phyloP scores from a whole-genome alignment of 2,329 filamentous ascomycete species.

The Ophiostoma himal-ulmi region DNA sequence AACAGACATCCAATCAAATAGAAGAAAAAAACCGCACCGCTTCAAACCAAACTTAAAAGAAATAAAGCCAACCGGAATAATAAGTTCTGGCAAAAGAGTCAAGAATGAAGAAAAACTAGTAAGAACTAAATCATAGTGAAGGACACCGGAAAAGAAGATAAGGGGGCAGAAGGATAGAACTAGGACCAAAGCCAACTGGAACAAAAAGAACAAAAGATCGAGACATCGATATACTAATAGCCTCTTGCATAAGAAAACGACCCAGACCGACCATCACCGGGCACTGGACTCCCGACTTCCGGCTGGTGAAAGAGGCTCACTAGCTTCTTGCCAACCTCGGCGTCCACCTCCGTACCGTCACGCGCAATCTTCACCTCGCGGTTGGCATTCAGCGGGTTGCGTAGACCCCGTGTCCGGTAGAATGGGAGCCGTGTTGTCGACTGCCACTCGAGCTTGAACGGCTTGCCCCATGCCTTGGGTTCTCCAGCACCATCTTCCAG shows the following conservation, averaged over 20 bases:
- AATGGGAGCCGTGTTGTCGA: slow-evolving; percentile 80
- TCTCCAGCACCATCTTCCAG: slow-evolving; percentile 36
- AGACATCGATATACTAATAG: neutral
- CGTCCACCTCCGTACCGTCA: slow-evolving; percentile 89
- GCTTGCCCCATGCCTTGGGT: slow-evolving; percentile 75
- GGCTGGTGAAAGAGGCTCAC: slow-evolving; percentile 67
- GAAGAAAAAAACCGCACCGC: no score
- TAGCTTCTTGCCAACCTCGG: slow-evolving; percentile 68
- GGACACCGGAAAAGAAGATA: neutral
- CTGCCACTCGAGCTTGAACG: slow-evolving; percentile 86
- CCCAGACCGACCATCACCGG: neutral
- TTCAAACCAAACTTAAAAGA: no score
- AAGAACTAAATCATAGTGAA: no score
- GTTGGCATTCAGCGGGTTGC: slow-evolving; percentile 94
- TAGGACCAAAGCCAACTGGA: no score
- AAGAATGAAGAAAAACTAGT: no score
- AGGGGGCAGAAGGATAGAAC: no score
- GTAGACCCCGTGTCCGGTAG: slow-evolving; percentile 76
- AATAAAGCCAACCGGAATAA: no score
- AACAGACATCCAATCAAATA: no score
- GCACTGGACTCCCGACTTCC: neutral
- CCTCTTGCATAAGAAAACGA: neutral
- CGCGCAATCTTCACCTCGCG: slow-evolving; percentile 92
- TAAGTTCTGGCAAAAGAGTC: no score
- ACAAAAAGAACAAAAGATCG: neutral